Evolutionary conservation across 306 rosid species (phyloP).

Genomic region (Trichosanthes truncata): DNA sequence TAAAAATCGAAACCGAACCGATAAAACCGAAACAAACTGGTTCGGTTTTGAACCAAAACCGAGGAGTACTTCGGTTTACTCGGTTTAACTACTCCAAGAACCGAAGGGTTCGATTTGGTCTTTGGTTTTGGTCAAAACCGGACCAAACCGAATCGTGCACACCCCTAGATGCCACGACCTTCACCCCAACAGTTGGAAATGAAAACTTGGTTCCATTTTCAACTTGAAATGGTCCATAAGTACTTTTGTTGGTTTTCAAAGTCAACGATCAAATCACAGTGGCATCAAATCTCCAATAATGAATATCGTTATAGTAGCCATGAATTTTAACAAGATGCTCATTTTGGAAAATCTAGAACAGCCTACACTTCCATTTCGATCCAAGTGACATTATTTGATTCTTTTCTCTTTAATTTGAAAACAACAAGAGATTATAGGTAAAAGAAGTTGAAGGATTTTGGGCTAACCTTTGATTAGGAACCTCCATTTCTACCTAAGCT

Average conservation of each 20-base stretch:
- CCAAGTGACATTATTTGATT: neutral
- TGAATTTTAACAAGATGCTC: neutral
- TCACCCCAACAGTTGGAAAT: neutral
- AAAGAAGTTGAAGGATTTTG: neutral
- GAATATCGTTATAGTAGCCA: neutral
- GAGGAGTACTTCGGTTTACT: too few species aligned
- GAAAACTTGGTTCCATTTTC: too few species aligned
- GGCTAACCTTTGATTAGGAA: neutral
- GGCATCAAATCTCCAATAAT: neutral
- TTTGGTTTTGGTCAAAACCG: too few species aligned
- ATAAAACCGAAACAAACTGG: too few species aligned
- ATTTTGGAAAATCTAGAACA: neutral
- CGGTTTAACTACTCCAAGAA: too few species aligned
- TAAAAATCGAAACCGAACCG: too few species aligned
- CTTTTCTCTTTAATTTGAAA: too few species aligned
- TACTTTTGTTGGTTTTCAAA: neutral
- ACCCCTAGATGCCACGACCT: neutral
- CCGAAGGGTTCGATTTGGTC: too few species aligned
- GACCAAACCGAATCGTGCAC: too few species aligned
- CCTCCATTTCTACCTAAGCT: conserved; percentile 2
- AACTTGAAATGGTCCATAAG: too few species aligned
- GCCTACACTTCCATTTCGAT: conserved; percentile 3
- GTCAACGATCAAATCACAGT: conserved; percentile 3
- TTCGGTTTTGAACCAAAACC: too few species aligned
- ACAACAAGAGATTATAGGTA: too few species aligned